These are phyloP conservation scores for Areca catechu DNA, from an alignment of 176 grass and related monocot genomes.

Conservation along the genomic window DNA sequence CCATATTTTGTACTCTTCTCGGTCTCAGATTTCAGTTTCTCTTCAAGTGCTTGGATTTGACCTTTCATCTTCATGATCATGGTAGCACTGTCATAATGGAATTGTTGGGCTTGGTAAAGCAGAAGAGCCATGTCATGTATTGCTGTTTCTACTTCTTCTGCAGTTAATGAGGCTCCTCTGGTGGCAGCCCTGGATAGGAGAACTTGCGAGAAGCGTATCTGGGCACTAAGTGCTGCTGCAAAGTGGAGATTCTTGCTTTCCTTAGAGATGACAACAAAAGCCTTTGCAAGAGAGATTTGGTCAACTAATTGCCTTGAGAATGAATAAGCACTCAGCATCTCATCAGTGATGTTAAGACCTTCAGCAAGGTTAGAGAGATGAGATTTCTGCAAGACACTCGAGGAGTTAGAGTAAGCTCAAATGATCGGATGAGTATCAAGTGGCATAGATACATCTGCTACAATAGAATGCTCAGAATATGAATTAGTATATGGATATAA, in stretches of 20 bases:
- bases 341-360: slow-evolving; percentile 63
- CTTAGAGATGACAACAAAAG: slow-evolving; percentile 56
- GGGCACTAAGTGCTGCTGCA: slow-evolving; percentile 48
- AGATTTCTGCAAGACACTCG: slow-evolving; percentile 38
- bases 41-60: slow-evolving; percentile 74
- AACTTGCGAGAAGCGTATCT: slow-evolving; percentile 49
- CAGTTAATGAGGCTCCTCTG: slow-evolving; percentile 14
- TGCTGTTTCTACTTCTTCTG: slow-evolving; percentile 47
- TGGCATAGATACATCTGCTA: neutral
- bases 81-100: slow-evolving; percentile 56
- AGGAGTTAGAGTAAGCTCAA: neutral
- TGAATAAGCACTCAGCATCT: slow-evolving; percentile 64
- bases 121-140: slow-evolving; percentile 72
- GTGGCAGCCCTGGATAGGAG: slow-evolving; percentile 46
- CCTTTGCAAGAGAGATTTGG: slow-evolving; percentile 86
- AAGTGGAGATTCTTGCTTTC: slow-evolving; percentile 84
- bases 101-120: slow-evolving; percentile 73
- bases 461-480: neutral
- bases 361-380: slow-evolving; percentile 44
- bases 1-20: slow-evolving; percentile 91
- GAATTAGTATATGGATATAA: too few relatives aligned
- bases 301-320: slow-evolving; percentile 74
- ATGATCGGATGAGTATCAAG: neutral
- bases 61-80: slow-evolving; percentile 87
- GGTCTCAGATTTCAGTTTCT: slow-evolving; percentile 66